A percentile compares a stretch with the other conserved stretches of the same genome.
Conservation (phyloP, 495 filamentous ascomycete species). For the Penicillium cinerascens region DNA sequence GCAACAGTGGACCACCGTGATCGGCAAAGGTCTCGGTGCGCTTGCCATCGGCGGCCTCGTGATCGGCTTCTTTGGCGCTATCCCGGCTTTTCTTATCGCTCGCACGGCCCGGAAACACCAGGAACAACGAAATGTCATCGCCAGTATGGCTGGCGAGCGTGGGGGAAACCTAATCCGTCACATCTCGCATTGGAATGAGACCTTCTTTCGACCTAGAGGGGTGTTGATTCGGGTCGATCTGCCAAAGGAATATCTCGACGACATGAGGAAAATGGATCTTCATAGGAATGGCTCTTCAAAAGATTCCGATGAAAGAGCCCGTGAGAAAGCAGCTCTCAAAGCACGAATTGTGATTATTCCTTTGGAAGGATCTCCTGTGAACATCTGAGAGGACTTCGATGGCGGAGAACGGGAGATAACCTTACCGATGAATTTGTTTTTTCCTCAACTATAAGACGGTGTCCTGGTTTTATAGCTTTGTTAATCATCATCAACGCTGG, state of each 20-base stretch:
- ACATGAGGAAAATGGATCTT: constrained; percentile 27
- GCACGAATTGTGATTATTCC: constrained; percentile 38
- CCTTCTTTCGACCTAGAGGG: constrained; percentile 29
- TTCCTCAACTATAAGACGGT: not conserved
- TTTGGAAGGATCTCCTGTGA: not conserved
- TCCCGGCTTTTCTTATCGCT: constrained; percentile 28
- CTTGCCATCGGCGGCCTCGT: constrained; percentile 34
- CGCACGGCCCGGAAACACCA: constrained; percentile 14
- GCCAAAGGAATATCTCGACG: constrained; percentile 27
- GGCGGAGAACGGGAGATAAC: not conserved
- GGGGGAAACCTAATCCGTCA: constrained; percentile 18
- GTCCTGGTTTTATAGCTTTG: not conserved
- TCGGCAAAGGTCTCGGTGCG: constrained; percentile 33
- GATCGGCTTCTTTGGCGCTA: constrained; percentile 29
- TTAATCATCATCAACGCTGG: not conserved
- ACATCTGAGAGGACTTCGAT: not conserved
- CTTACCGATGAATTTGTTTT: not conserved
- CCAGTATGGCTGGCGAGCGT: constrained; percentile 11
- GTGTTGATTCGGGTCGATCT: constrained; percentile 38
- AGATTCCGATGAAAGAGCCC: not conserved
- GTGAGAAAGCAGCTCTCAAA: constrained; percentile 21
- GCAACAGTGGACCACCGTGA: constrained; percentile 30
- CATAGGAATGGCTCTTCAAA: not conserved
- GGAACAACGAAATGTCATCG: constrained; percentile 30
- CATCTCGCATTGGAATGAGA: constrained; percentile 34